These are phyloP conservation scores for Plasmodiophora brassicae DNA, from an alignment of 208 protist genomes.

Conservation along the genomic window DNA sequence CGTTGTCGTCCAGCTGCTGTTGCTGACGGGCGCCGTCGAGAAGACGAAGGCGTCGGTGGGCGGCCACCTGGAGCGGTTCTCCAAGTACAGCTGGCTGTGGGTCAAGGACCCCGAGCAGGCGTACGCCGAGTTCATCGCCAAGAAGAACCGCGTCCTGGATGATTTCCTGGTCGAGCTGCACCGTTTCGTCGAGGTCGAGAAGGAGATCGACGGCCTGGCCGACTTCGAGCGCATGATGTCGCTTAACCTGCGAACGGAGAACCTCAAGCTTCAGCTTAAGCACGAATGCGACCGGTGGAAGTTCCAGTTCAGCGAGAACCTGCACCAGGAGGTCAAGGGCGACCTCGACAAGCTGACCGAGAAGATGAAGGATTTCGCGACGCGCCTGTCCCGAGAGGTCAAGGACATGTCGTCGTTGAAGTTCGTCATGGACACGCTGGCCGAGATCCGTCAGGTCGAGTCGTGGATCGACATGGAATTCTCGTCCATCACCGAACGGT, in stretches of 20 bases:
- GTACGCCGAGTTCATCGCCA: constrained; percentile 79
- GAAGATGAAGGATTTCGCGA: constrained; percentile 82
- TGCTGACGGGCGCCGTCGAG: constrained; percentile 81
- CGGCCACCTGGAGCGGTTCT: constrained; percentile 79
- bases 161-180: constrained; percentile 84
- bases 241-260: constrained; percentile 80
- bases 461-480: constrained; percentile 83
- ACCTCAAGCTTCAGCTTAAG: constrained; percentile 81
- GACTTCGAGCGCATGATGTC: constrained; percentile 79
- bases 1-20: constrained; percentile 83
- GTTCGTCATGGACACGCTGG: constrained; percentile 80
- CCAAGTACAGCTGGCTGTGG: constrained; percentile 86
- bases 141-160: constrained; percentile 70
- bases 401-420: constrained; percentile 87
- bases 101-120: constrained; percentile 79
- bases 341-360: constrained; percentile 78
- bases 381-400: constrained; percentile 76
- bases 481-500: constrained; percentile 81
- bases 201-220: constrained; percentile 74
- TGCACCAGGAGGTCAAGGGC: constrained; percentile 78
- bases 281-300: constrained; percentile 83
- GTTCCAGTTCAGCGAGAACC: constrained; percentile 80
- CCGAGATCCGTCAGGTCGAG: constrained; percentile 79
- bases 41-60: constrained; percentile 82
- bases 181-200: constrained; percentile 75